Conservation (phyloP, 495 filamentous ascomycete genomes). For the Tuber umbilicatum region DNA sequence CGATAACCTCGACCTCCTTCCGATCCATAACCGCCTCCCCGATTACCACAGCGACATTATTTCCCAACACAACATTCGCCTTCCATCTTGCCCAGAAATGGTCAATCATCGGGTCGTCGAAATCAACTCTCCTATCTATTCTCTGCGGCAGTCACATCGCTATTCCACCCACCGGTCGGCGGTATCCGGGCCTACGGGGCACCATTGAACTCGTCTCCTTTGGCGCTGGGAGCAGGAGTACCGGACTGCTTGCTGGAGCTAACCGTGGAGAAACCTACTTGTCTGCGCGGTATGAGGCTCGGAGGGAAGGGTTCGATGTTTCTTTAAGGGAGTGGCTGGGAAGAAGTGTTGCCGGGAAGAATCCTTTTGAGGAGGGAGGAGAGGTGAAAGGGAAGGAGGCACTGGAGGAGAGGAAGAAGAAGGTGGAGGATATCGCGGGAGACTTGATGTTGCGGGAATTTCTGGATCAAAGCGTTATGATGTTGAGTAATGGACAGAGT, state of each 20-base stretch:
- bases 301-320: constrained; percentile 79
- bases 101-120: constrained; percentile 57
- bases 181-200: constrained; percentile 54
- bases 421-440: constrained; percentile 55
- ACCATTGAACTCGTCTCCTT: constrained; percentile 39
- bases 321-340: constrained; percentile 69
- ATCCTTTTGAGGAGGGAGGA: constrained; percentile 50
- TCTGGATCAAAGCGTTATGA: constrained; percentile 71
- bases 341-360: constrained; percentile 38
- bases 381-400: constrained; percentile 51
- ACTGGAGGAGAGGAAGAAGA: constrained; percentile 44
- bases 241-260: constrained; percentile 43
- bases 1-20: constrained; percentile 36
- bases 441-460: constrained; percentile 61
- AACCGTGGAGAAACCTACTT: constrained; percentile 69
- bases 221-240: constrained; percentile 40
- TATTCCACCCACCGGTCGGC: constrained; percentile 55
- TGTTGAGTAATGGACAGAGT: constrained; percentile 88
- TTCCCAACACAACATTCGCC: constrained; percentile 52
- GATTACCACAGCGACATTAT: constrained; percentile 48
- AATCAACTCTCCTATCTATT: constrained; percentile 58
- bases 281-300: constrained; percentile 85
- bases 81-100: constrained; percentile 52
- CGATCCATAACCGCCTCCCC: constrained; percentile 19
- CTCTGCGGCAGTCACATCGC: constrained; percentile 58